Percentiles rank a stretch among this genome's conserved stretches.
phyloP scores from a whole-genome alignment of 2,329 filamentous ascomycete genomes.

The Hysterium pulicare region DNA sequence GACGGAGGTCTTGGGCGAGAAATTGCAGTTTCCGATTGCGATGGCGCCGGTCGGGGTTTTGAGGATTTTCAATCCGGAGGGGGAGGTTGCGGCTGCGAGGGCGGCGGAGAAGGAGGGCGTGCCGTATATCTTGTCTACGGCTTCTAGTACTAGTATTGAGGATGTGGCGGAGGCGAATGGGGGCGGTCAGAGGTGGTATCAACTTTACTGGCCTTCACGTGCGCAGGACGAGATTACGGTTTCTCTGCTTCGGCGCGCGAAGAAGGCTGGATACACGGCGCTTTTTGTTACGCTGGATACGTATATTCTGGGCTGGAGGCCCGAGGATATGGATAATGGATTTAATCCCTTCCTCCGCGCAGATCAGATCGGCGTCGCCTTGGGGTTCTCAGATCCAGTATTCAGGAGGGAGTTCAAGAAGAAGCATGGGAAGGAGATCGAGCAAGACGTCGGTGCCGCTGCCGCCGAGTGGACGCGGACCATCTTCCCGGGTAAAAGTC shows the following conservation, averaged over 20 bases:
- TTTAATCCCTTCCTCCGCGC: constrained; percentile 28
- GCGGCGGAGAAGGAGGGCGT: constrained; percentile 59
- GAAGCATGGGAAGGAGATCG: constrained; percentile 32
- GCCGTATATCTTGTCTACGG: constrained; percentile 64
- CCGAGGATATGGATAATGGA: constrained; percentile 61
- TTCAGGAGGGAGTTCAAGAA: constrained; percentile 58
- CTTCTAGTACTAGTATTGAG: constrained; percentile 59
- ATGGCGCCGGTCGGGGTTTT: constrained; percentile 68
- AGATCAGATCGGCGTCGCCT: constrained; percentile 50
- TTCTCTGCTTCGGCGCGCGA: constrained; percentile 59
- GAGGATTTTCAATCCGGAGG: constrained; percentile 60
- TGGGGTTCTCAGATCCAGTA: constrained; percentile 65
- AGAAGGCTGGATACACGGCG: constrained; percentile 57
- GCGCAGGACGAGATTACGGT: constrained; percentile 60
- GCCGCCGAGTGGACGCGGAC: constrained; percentile 22
- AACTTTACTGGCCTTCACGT: constrained; percentile 69
- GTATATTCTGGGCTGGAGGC: constrained; percentile 64
- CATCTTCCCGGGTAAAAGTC: constrained; percentile 45
- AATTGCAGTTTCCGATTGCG: constrained; percentile 51
- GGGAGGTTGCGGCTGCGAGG: constrained; percentile 59
- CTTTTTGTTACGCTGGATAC: constrained; percentile 72
- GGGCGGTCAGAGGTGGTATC: constrained; percentile 61
- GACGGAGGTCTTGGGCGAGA: constrained; percentile 35
- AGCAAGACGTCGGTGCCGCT: constrained; percentile 37
- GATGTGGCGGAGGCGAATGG: constrained; percentile 58